Percentiles rank a stretch among this genome's conserved stretches.
These are phyloP conservation scores for Colletotrichum sp. DNA, from an alignment of 2,329 filamentous ascomycete genomes.

Conservation along the genomic window DNA sequence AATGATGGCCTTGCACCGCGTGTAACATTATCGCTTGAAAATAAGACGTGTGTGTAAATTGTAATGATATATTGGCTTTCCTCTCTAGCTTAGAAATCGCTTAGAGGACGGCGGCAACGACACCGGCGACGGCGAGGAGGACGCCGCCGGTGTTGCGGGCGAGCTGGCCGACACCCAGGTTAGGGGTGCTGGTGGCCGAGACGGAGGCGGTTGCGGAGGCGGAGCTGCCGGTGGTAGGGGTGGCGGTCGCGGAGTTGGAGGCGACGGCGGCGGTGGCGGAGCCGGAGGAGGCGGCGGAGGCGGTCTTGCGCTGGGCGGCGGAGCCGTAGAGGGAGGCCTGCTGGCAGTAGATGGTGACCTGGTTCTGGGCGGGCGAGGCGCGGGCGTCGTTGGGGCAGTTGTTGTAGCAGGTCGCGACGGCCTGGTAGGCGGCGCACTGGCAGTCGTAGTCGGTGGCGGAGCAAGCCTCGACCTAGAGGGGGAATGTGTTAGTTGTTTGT, in stretches of 20 bases:
- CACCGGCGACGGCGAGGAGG: slow-evolving; percentile 41
- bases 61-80: background rate
- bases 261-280: slow-evolving; percentile 25
- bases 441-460: slow-evolving; percentile 48
- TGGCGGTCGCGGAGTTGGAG: slow-evolving; percentile 25
- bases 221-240: slow-evolving; percentile 23
- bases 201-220: slow-evolving; percentile 22
- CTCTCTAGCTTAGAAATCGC: background rate
- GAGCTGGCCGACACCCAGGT: slow-evolving; percentile 32
- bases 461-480: slow-evolving; percentile 40
- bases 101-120: slow-evolving; percentile 42
- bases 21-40: background rate
- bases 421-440: slow-evolving; percentile 48
- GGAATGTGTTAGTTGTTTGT: background rate
- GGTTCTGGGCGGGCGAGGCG: slow-evolving; percentile 35
- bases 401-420: slow-evolving; percentile 58
- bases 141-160: slow-evolving; percentile 37
- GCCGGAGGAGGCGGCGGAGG: slow-evolving; percentile 28
- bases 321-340: slow-evolving; percentile 50
- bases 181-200: slow-evolving; percentile 23
- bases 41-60: background rate
- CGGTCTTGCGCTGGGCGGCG: slow-evolving; percentile 28
- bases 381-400: slow-evolving; percentile 59
- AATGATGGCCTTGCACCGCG: background rate
- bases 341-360: slow-evolving; percentile 50